Percentiles rank a stretch among this genome's conserved stretches.
These are phyloP conservation scores for Phytopythium boreale DNA, from an alignment of 352 stramenopile genomes.

Conservation along the genomic window DNA sequence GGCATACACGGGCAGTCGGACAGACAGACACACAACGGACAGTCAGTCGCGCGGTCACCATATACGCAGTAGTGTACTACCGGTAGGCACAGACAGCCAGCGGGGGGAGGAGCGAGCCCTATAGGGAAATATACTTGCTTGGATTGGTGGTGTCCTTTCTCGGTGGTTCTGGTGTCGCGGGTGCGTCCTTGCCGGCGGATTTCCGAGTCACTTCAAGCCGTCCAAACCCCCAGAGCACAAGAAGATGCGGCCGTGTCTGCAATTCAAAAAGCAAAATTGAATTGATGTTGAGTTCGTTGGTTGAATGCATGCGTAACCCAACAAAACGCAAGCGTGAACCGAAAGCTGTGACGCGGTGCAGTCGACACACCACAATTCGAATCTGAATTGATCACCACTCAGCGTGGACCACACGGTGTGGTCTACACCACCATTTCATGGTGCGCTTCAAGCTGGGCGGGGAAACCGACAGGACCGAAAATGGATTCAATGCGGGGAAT, in stretches of 20 bases:
- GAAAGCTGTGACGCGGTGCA: not conserved
- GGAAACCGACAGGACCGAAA: not conserved
- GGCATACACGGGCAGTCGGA: not conserved
- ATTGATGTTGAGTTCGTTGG: not conserved
- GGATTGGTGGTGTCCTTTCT: not conserved
- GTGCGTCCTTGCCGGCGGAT: not conserved
- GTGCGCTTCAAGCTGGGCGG: not conserved
- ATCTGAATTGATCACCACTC: not conserved
- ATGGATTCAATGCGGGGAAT: not conserved
- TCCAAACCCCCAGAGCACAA: not conserved
- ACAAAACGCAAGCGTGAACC: not conserved
- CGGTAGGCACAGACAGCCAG: not conserved
- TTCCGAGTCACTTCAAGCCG: constrained; percentile 4
- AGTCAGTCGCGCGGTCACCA: not conserved
- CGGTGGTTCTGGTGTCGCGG: not conserved
- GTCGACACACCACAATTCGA: not conserved
- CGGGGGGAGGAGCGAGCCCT: not conserved
- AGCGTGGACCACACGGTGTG: not conserved
- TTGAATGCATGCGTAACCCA: not conserved
- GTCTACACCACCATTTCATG: not conserved
- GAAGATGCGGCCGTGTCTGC: not conserved
- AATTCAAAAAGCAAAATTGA: constrained; percentile 9
- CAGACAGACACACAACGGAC: not conserved
- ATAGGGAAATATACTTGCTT: not conserved
- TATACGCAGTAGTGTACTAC: not conserved